Base-by-base conservation (phyloP, 2,329 filamentous ascomycete species). In the Neopestalotiopsis clavispora region DNA sequence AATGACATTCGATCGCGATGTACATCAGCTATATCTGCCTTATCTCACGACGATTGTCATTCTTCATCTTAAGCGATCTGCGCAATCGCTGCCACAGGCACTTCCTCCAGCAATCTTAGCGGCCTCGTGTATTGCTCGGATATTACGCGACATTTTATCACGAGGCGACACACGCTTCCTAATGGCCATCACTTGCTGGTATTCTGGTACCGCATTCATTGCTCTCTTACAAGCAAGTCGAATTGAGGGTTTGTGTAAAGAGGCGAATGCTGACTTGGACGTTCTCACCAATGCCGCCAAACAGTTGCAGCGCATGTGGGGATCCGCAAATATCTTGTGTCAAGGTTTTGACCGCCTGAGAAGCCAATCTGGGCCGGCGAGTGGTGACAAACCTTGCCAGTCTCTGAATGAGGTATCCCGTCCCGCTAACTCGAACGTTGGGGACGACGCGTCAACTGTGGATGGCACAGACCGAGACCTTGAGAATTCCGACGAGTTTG, bases 121-220 rank as follows among this genome's bases (percentile, higher is more conserved):
- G 1, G 80, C 80, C 4, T 80, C 79, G 2, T 82, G 79, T 70
- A 77, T 80, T 20, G 77, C 78, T 3, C 75, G 80, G 5, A 80
- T 82, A 38, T 73, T 84, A 7, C 71, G 78, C 40, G 81, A 84
- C 45, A 77, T 81, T 2, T 69, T 84, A 0, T 76, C 77, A 1
- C 76, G 82, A 0, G 82, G 82, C 0, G 76, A 80, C 38, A 77
- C 78, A 0, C 72, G 81, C 0, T 84, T 82, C 58, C 75, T 84
- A 1, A 82, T 81, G 77, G 80, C 80, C 1, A 83, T 84, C 9
- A 80, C 80, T 0, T 81, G 80, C 49, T 84, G 82, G 82, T 82
- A 84, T 61, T 75, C 76, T n/a, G 79, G 79, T 0, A 81, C 80
- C 1, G 81, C 82, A 0, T 80, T 83, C 30, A 78, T 83, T 14